Percentiles rank a stretch among this genome's conserved stretches.
Conservation (phyloP, 2,329 filamentous ascomycete genomes). For the Phyllosticta capitalensis region DNA sequence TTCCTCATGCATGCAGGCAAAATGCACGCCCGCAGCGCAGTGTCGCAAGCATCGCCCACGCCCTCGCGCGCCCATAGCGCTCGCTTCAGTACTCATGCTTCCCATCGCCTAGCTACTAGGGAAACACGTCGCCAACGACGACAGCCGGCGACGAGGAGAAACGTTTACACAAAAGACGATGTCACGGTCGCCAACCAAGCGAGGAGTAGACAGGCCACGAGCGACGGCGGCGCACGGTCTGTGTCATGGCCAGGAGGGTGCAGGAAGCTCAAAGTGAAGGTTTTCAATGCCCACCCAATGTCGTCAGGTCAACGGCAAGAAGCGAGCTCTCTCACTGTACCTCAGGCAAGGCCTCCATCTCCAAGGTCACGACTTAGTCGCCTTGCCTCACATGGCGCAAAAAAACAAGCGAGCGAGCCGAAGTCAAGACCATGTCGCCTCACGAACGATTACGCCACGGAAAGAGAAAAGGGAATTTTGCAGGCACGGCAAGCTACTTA, state of each 20-base stretch:
- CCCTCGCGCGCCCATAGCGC: not conserved
- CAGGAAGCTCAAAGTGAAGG: not conserved
- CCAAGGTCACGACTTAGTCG: not conserved
- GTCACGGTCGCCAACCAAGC: not conserved
- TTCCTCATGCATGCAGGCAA: not conserved
- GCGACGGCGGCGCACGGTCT: too few species aligned
- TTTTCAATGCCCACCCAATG: not conserved
- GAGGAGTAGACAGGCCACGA: not conserved
- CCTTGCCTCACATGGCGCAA: not conserved
- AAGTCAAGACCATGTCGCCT: not conserved
- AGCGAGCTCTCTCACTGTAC: not conserved
- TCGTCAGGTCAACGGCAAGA: not conserved
- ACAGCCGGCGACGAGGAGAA: not conserved
- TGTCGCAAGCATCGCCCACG: not conserved
- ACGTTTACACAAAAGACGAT: not conserved
- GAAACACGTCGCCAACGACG: not conserved
- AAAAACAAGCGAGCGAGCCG: not conserved
- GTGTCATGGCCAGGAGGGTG: too few species aligned
- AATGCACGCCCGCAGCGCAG: not conserved
- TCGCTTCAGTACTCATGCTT: not conserved
- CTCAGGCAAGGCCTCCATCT: not conserved
- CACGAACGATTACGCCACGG: not conserved
- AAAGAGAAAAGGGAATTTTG: not conserved
- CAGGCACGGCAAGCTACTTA: not conserved
- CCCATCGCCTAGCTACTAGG: not conserved